These are phyloP conservation scores for Xenoacremonium recifei DNA, from an alignment of 2,329 filamentous ascomycete genomes.

Conservation along the genomic window DNA sequence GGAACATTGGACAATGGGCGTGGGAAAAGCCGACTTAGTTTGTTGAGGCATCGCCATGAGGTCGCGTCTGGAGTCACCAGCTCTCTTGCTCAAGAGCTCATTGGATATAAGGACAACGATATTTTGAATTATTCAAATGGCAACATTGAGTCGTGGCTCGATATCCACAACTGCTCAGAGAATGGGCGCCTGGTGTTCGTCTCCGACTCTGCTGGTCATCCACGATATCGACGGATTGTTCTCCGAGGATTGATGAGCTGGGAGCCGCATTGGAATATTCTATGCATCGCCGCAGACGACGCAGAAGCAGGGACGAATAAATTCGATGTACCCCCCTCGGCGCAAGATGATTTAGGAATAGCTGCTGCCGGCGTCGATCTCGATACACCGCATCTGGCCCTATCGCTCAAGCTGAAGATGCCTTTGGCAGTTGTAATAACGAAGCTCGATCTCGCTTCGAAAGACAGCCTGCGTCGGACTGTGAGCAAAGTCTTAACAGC, in stretches of 20 bases:
- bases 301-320: slow-evolving; percentile 41
- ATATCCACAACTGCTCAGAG: slow-evolving; percentile 80
- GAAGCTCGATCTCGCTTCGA: slow-evolving; percentile 85
- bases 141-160: slow-evolving; percentile 89
- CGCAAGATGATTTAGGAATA: slow-evolving; percentile 51
- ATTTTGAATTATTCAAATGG: slow-evolving; percentile 83
- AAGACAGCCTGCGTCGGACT: slow-evolving; percentile 64
- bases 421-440: slow-evolving; percentile 83
- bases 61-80: slow-evolving; percentile 89
- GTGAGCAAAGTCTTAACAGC: slow-evolving; percentile 72
- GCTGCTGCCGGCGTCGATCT: slow-evolving; percentile 63
- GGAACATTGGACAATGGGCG: slow-evolving; percentile 88
- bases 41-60: slow-evolving; percentile 92
- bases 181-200: slow-evolving; percentile 79
- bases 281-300: slow-evolving; percentile 84
- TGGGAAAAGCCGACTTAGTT: slow-evolving; percentile 82
- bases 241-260: slow-evolving; percentile 89
- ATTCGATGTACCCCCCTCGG: slow-evolving; percentile 43
- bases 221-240: slow-evolving; percentile 84
- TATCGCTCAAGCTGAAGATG: slow-evolving; percentile 78
- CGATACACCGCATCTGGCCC: slow-evolving; percentile 74
- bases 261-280: slow-evolving; percentile 89
- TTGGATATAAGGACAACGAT: slow-evolving; percentile 68
- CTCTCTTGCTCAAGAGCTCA: slow-evolving; percentile 88
- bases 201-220: slow-evolving; percentile 88